These are phyloP conservation scores for Leccinum longicurvipes DNA, from an alignment of 768 basidiomycete genomes.

Conservation along the genomic window DNA sequence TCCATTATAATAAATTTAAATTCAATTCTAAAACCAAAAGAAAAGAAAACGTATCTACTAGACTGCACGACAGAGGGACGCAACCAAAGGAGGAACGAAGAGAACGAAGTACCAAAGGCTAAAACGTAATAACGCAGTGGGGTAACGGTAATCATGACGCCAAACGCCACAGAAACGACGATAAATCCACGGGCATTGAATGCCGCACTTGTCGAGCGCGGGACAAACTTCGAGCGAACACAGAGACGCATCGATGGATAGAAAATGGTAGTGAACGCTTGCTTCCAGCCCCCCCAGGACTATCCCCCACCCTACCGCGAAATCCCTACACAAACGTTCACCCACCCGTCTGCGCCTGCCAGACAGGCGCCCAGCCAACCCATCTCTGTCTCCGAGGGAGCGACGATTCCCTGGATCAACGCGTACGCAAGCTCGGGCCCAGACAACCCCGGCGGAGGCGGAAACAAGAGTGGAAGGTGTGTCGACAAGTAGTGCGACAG, in stretches of 20 bases:
- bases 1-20: too few relatives aligned
- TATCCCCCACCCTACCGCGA: constrained; percentile 6
- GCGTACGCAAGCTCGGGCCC: constrained; percentile 64
- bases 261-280: not conserved
- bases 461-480: constrained; percentile 81
- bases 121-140: not conserved
- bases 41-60: constrained; percentile 7
- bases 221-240: not conserved
- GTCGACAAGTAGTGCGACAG: constrained; percentile 64
- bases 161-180: not conserved
- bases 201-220: not conserved
- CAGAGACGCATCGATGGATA: not conserved
- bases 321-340: constrained; percentile 81
- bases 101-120: not conserved
- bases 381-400: constrained; percentile 85
- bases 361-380: constrained; percentile 93
- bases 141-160: not conserved
- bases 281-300: not conserved
- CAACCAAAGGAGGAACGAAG: not conserved
- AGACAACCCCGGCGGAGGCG: constrained; percentile 37
- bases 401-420: constrained; percentile 78
- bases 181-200: not conserved
- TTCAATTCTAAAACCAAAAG: not conserved
- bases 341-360: constrained; percentile 93
- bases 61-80: constrained; percentile 2